phyloP scores from a whole-genome alignment of 2,329 filamentous ascomycete species.

The Aspergillus tamarii region DNA sequence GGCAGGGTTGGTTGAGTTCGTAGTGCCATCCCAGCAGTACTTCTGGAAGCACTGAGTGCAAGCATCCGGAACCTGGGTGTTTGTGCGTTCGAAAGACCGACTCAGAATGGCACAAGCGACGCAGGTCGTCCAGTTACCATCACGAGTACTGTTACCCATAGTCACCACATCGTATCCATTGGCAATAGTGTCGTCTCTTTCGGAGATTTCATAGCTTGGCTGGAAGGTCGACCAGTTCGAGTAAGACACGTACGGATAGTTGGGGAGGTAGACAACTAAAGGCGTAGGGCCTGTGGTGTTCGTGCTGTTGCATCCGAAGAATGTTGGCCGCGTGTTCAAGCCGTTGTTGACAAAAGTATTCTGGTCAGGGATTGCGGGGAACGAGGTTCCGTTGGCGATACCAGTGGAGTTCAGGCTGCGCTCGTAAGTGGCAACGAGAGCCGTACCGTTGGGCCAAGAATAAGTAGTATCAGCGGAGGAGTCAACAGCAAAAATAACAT shows the following conservation, averaged over 20 bases:
- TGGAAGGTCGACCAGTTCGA: slow-evolving; percentile 81
- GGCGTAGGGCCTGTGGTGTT: slow-evolving; percentile 64
- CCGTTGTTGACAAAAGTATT: slow-evolving; percentile 77
- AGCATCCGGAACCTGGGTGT: slow-evolving; percentile 65
- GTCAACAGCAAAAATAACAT: slow-evolving; percentile 79
- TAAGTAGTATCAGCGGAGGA: slow-evolving; percentile 69
- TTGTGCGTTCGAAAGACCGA: slow-evolving; percentile 71
- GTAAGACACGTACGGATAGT: slow-evolving; percentile 74
- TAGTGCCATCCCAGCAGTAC: slow-evolving; percentile 89
- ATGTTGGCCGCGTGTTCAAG: slow-evolving; percentile 71
- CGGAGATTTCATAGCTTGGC: slow-evolving; percentile 61
- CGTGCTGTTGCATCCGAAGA: slow-evolving; percentile 73
- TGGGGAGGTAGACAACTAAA: slow-evolving; percentile 83
- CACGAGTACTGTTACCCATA: slow-evolving; percentile 74
- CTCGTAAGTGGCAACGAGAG: slow-evolving; percentile 71
- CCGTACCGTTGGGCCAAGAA: slow-evolving; percentile 75
- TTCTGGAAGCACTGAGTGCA: slow-evolving; percentile 73
- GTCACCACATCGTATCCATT: slow-evolving; percentile 88
- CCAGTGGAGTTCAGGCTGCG: slow-evolving; percentile 57
- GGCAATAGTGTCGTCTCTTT: slow-evolving; percentile 76
- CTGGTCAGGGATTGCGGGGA: slow-evolving; percentile 70
- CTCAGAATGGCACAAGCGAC: slow-evolving; percentile 81
- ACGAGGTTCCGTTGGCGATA: slow-evolving; percentile 66
- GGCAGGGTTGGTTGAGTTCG: slow-evolving; percentile 39
- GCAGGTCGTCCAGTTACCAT: slow-evolving; percentile 74